Conservation (phyloP, 2,329 filamentous ascomycete species). For the Botrytis fabae region DNA sequence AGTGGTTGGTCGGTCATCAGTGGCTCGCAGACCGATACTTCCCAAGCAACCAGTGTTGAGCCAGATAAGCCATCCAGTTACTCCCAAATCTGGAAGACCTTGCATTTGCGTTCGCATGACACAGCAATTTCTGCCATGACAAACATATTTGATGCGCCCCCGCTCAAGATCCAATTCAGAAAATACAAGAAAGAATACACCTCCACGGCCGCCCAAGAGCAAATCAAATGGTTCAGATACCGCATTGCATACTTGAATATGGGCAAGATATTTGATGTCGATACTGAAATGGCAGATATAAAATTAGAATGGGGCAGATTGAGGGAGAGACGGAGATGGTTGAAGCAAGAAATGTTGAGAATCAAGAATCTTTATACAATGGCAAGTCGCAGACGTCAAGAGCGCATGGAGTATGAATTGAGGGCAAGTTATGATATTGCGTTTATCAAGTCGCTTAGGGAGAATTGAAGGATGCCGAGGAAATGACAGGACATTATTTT, state of each 20-base stretch:
- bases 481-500: not conserved
- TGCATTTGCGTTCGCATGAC: not conserved
- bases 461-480: not conserved
- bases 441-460: conserved; percentile 5
- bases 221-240: not conserved
- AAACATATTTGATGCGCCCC: too few relatives aligned
- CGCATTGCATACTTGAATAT: not conserved
- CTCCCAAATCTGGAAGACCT: not conserved
- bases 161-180: not conserved
- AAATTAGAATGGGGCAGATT: not conserved
- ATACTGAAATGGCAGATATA: not conserved
- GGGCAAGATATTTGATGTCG: accelerated
- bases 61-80: not conserved
- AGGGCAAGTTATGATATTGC: conserved; percentile 12
- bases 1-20: not conserved
- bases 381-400: not conserved
- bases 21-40: not conserved
- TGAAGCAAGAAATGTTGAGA: conserved; percentile 9
- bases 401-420: not conserved
- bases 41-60: not conserved
- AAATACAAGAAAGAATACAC: conserved; percentile 12
- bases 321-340: conserved; percentile 13
- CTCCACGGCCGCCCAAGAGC: not conserved
- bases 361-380: not conserved
- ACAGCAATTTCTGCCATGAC: not conserved